Base-by-base conservation (phyloP, 257 asterid species). In the Gentiana dahurica region DNA sequence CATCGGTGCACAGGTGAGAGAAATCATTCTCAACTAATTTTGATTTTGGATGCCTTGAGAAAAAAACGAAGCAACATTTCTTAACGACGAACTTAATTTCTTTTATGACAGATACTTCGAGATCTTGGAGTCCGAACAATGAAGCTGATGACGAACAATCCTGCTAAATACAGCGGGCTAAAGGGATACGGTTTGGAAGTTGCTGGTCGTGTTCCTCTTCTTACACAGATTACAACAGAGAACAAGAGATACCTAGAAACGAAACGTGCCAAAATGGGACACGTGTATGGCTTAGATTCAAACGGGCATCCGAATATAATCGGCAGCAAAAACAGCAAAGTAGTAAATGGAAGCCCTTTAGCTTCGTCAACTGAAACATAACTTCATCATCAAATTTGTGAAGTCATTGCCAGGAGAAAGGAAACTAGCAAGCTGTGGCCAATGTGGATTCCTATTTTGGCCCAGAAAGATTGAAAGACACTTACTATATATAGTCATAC, bases 131-230 rank as follows among this genome's bases (percentile, higher is more conserved):
- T 69, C 54, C 58, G 74, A 0, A 69, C 74, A 8, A 69, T 69
- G 74, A 63, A 52, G 62, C 62, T 69, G 59, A 63, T 69, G 74
- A 69, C 74, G 34, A 69, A 69, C 60, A 69, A 69, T 65, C 74
- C 74, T 41, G 74, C 74, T 38, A 69, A 69, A 36, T 69, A 69
- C 44, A 55, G 54, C 54, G 74, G 74, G 1, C 69, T 69, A 49
- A 69, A 69, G 51, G 74, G 69, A 4, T 64, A 69, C 41, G 70
- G 74, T 58, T 59, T 69, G 15, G 60, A 65, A 9, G 41, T 69
- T 58, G 65, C 58, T 1, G 73, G 68, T 24, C 57, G 73, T 44
- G 68, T 68, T 9, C 73, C 73, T 1, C 12, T 68, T 8, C 33
- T 68, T 36, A 47, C 69, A 45, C 69, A 62, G 0, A 57, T 63